Conservation (phyloP, 2,329 filamentous ascomycete species). For the Trichoderma atroviride region DNA sequence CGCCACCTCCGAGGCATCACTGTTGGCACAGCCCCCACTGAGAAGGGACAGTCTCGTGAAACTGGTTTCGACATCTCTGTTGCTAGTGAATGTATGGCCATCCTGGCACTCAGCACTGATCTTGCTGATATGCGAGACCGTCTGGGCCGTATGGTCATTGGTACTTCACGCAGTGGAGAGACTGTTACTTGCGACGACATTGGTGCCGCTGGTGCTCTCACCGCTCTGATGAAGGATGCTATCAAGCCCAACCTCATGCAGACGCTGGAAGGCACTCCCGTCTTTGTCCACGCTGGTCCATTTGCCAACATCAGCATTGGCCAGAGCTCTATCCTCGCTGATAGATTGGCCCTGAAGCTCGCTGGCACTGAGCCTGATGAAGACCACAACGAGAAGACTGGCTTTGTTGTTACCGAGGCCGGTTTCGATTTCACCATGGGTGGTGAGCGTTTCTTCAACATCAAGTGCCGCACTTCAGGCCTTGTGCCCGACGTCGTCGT, state of each 20-base stretch:
- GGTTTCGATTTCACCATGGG: slow-evolving; percentile 99
- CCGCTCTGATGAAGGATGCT: slow-evolving; percentile 94
- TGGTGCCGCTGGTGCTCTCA: slow-evolving; percentile 86
- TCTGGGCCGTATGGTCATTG: slow-evolving; percentile 93
- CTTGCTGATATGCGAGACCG: slow-evolving; percentile 89
- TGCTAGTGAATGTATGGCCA: slow-evolving; percentile 97
- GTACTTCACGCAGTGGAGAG: slow-evolving; percentile 80
- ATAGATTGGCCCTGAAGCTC: slow-evolving; percentile 94
- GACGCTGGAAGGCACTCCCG: slow-evolving; percentile 92
- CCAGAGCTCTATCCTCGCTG: slow-evolving; percentile 91
- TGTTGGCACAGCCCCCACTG: slow-evolving; percentile 83
- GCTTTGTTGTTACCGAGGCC: slow-evolving; percentile 94
- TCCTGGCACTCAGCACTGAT: slow-evolving; percentile 88
- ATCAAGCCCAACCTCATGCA: slow-evolving; percentile 99
- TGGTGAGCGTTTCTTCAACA: slow-evolving; percentile 99
- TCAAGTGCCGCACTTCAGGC: slow-evolving; percentile 95
- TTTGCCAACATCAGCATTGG: slow-evolving; percentile 99
- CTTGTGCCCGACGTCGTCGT: slow-evolving; percentile 92
- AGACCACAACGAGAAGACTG: slow-evolving; percentile 77
- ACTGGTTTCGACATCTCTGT: slow-evolving; percentile 98
- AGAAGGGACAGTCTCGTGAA: slow-evolving; percentile 84
- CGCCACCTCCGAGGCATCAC: slow-evolving; percentile 88
- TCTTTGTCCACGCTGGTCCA: slow-evolving; percentile 95
- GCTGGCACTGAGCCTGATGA: slow-evolving; percentile 92
- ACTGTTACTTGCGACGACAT: slow-evolving; percentile 96